Evolutionary conservation across 179 eudicot species (phyloP).

Genomic region (Drosera spatulata): DNA sequence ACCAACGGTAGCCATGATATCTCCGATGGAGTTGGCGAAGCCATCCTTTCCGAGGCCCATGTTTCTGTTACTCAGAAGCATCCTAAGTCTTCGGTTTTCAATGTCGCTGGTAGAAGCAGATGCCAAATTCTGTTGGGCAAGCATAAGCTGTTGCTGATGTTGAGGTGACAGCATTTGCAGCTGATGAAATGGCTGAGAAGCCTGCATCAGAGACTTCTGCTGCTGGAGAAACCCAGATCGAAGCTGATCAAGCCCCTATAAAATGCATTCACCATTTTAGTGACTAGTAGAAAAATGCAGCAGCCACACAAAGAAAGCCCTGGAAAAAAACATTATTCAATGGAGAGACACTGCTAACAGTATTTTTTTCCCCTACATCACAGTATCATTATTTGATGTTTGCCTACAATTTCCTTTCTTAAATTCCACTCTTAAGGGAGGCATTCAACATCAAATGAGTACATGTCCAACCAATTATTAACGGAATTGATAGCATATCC

Average conservation of each 20-base stretch:
- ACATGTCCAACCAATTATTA: too few relatives aligned
- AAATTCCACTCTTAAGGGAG: too few relatives aligned
- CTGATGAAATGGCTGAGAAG: constrained; percentile 63
- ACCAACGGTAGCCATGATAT: constrained; percentile 53
- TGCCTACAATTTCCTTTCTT: too few relatives aligned
- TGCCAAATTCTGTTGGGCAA: constrained; percentile 25
- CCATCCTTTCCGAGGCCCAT: constrained; percentile 62
- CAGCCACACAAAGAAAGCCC: too few relatives aligned
- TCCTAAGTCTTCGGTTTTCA: too few relatives aligned
- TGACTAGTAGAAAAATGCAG: constrained; percentile 1
- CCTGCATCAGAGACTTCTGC: constrained; percentile 67
- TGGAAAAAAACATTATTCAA: too few relatives aligned
- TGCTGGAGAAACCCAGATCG: constrained; percentile 68
- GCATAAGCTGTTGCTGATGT: constrained; percentile 71
- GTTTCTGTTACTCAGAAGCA: constrained; percentile 9
- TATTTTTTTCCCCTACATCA: too few relatives aligned
- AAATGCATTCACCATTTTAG: background rate
- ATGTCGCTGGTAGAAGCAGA: too few relatives aligned
- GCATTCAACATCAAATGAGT: too few relatives aligned
- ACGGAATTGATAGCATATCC: too few relatives aligned
- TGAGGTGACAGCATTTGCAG: constrained; percentile 70
- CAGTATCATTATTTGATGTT: too few relatives aligned
- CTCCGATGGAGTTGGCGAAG: constrained; percentile 44
- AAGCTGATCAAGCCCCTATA: constrained; percentile 58
- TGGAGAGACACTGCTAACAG: too few relatives aligned